Percentiles rank a stretch among this genome's conserved stretches.
phyloP scores from a whole-genome alignment of 768 basidiomycete species.

The Cantharellus anzutake region DNA sequence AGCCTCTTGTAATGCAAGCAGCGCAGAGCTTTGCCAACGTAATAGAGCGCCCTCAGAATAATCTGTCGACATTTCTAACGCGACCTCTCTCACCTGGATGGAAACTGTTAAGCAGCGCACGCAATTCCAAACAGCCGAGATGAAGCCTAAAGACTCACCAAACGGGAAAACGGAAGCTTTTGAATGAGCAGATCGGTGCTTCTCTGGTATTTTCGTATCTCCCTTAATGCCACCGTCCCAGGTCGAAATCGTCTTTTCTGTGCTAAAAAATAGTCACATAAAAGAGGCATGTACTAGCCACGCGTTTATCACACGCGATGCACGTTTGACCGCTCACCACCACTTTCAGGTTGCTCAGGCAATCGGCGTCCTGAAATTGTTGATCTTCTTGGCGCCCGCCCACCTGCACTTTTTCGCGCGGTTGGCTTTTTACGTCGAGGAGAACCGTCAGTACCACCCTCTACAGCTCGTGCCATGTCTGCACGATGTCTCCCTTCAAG shows the following conservation, averaged over 20 bases:
- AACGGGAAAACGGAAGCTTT: slow-evolving; percentile 80
- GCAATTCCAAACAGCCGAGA: neutral
- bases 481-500: too few relatives aligned
- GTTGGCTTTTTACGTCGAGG: too few relatives aligned
- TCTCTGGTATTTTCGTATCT: slow-evolving; percentile 90
- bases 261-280: neutral
- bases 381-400: too few relatives aligned
- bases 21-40: slow-evolving; percentile 90
- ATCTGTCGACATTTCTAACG: slow-evolving; percentile 70
- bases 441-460: too few relatives aligned
- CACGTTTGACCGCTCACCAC: too few relatives aligned
- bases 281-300: too few relatives aligned
- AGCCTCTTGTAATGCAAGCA: slow-evolving; percentile 89
- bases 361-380: too few relatives aligned
- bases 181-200: slow-evolving; percentile 74
- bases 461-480: too few relatives aligned
- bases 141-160: slow-evolving; percentile 33
- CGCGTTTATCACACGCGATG: too few relatives aligned
- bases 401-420: too few relatives aligned
- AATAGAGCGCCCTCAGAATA: slow-evolving; percentile 35
- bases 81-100: slow-evolving; percentile 81
- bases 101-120: neutral
- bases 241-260: slow-evolving; percentile 62
- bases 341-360: too few relatives aligned
- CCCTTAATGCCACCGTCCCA: slow-evolving; percentile 74